Evolutionary conservation across 1,139 yeast species (phyloP), one percentile per base, ranked within the genome.

Genomic region (Geotrichum reessii): DNA sequence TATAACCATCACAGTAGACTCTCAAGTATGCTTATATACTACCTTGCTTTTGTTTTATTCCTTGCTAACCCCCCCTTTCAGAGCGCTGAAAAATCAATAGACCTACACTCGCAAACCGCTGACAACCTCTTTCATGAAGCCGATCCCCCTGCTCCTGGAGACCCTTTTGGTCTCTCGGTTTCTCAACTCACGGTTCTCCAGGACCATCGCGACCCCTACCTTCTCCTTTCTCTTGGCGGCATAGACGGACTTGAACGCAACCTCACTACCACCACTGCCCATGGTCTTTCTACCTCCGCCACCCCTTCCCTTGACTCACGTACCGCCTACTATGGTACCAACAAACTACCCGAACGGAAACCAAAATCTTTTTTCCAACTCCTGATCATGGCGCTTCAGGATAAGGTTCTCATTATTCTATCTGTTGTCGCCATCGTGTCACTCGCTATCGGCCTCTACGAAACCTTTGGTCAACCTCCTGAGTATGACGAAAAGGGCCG

Each of bases 391-490:
- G 97, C 98, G 1, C 76, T 95, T 75, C 85, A 91, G 64, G 99
- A 95, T 73, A 89, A 90, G 72, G 96, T 95, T 33, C 80, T 95
- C 73, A 86, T 93, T 60, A 76, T 95, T 64, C 79, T 95, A 67
- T 79, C 90, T 1, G 79, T 88, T 2, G 97, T 97, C 0, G 99
- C 99, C 1, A 76, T 90, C 5, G 81, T 95, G 1, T 91, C 98
- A 0, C 79, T 95, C 56, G 95, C 96, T 0, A 76, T 95, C 58
- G 99, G 99, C 0, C 76, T 93, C 22, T 95, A 95, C 72, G 96
- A 93, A 73, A 86, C 96, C 1, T 86, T 91, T 74, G 97, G 95
- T 48, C 88, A 87, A 65, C 91, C 86, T 0, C 78, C 91, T 0
- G 83, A 83, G 67, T 81, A 81, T 67, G 97, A 92, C 70, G 85